phyloP scores from a whole-genome alignment of 106 monocot species.

The Narthecium ossifragum region DNA sequence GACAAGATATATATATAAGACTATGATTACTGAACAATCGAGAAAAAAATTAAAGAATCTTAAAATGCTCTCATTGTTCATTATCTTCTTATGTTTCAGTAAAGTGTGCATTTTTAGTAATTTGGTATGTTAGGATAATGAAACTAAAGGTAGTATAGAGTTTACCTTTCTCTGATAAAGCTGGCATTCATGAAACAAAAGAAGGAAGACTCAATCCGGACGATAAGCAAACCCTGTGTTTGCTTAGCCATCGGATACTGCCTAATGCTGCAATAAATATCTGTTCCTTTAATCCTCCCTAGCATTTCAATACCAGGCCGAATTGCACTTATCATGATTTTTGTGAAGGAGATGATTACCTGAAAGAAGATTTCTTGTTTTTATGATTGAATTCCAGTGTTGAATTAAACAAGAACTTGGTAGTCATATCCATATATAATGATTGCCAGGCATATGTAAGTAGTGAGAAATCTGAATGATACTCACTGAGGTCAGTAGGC shows the following conservation, averaged over 20 bases:
- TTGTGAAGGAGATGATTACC: conserved; percentile 68
- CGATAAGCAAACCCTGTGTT: conserved; percentile 24
- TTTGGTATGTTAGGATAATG: too few relatives aligned
- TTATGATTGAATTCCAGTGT: too few relatives aligned
- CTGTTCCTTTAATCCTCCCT: conserved; percentile 70
- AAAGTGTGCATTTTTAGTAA: too few relatives aligned
- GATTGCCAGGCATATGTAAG: too few relatives aligned
- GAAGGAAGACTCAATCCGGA: conserved; percentile 56
- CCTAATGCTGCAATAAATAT: conserved; percentile 59
- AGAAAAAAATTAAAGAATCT: background rate
- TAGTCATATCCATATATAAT: too few relatives aligned
- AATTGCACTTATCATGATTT: conserved; percentile 51
- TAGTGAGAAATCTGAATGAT: too few relatives aligned
- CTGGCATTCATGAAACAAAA: conserved; percentile 76
- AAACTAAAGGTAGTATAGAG: too few relatives aligned
- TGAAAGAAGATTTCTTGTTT: too few relatives aligned
- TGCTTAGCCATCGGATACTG: conserved; percentile 39
- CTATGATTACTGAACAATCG: background rate
- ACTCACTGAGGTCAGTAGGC: conserved; percentile 44
- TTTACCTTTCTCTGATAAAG: conserved; percentile 74
- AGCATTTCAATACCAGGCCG: conserved; percentile 53
- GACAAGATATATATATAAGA: background rate
- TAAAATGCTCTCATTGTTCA: too few relatives aligned
- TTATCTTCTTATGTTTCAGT: too few relatives aligned
- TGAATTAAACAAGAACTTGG: too few relatives aligned